Evolutionary conservation across 116 monocot species (phyloP).

Genomic region (Papilionanthe hybrid): DNA sequence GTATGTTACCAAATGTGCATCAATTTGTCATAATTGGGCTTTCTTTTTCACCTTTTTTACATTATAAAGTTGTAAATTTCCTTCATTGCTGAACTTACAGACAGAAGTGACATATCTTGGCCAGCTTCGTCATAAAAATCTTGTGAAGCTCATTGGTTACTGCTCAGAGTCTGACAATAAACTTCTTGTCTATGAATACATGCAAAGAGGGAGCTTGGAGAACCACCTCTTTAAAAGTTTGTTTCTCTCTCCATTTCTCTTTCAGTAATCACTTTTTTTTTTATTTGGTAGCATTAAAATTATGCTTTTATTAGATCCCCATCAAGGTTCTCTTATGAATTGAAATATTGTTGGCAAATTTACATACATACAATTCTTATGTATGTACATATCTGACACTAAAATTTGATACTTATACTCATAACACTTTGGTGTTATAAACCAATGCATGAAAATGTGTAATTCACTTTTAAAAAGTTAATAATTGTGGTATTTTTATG

Average conservation of each 20-base stretch:
- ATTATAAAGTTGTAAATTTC: not conserved
- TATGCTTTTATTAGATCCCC: not conserved
- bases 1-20: conserved; percentile 28
- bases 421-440: no score
- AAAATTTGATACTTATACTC: no score
- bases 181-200: conserved; percentile 77
- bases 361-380: no score
- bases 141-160: conserved; percentile 76
- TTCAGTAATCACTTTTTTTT: not conserved
- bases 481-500: no score
- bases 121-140: conserved; percentile 65
- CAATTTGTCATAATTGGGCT: not conserved
- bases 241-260: not conserved
- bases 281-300: not conserved
- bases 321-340: not conserved
- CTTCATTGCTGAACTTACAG: conserved; percentile 22
- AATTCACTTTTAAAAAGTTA: no score
- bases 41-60: not conserved
- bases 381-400: no score
- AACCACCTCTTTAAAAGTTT: conserved; percentile 73
- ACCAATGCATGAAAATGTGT: no score
- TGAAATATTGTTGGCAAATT: not conserved
- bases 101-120: conserved; percentile 61
- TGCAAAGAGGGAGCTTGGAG: conserved; percentile 69
- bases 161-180: conserved; percentile 51